These are phyloP conservation scores for Blakeslea trispora DNA, from an alignment of 371 early-diverging fungal genomes.

Conservation along the genomic window DNA sequence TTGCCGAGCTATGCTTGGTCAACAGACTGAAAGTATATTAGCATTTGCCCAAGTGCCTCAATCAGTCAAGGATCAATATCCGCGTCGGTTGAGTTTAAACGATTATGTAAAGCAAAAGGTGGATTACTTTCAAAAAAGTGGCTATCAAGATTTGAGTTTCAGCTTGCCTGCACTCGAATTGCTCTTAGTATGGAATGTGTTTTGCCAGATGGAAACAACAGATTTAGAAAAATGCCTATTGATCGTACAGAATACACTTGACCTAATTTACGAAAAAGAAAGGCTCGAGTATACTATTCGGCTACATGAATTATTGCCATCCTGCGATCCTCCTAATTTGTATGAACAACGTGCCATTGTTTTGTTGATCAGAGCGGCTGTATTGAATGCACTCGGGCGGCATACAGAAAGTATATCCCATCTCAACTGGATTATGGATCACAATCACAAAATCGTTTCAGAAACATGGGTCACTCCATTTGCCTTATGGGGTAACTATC, in stretches of 20 bases:
- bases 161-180: conserved; percentile 51
- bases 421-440: conserved; percentile 55
- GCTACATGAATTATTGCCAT: conserved; percentile 23
- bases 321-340: conserved; percentile 21
- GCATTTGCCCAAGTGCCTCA: conserved; percentile 42
- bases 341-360: conserved; percentile 31
- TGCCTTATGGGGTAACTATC: conserved; percentile 49
- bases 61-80: conserved; percentile 38
- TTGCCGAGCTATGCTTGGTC: conserved; percentile 37
- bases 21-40: conserved; percentile 35
- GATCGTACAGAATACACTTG: conserved; percentile 35
- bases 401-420: conserved; percentile 29
- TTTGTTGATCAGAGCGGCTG: conserved; percentile 24
- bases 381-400: conserved; percentile 25
- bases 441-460: conserved; percentile 34
- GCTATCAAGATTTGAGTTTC: conserved; percentile 46
- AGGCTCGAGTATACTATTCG: conserved; percentile 30
- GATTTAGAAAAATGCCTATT: conserved; percentile 27
- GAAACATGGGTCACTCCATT: conserved; percentile 57
- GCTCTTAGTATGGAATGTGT: conserved; percentile 51
- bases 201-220: conserved; percentile 43
- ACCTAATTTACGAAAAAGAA: conserved; percentile 29
- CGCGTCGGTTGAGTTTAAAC: conserved; percentile 41
- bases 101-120: conserved; percentile 48
- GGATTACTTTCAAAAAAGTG: conserved; percentile 41